Evolutionary conservation across 2,329 filamentous ascomycete species (phyloP).

Genomic region (Stromatinia cepivora): DNA sequence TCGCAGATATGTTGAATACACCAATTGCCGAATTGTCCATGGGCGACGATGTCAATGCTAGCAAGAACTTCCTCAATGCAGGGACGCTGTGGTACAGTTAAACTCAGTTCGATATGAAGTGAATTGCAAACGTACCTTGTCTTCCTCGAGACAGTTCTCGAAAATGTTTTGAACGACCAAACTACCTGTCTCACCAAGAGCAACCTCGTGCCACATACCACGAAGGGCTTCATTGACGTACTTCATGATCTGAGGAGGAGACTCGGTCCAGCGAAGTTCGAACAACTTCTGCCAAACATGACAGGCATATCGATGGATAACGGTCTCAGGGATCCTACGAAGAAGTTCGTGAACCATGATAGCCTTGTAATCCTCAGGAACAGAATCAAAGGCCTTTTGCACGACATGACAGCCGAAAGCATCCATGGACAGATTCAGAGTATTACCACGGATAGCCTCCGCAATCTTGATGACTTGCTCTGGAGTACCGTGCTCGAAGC

Average conservation of each 20-base stretch:
- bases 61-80: constrained; percentile 95
- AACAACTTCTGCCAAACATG: constrained; percentile 99
- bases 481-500: constrained; percentile 95
- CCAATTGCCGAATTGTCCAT: constrained; percentile 99
- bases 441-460: constrained; percentile 90
- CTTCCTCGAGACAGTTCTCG: constrained; percentile 97
- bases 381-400: constrained; percentile 97
- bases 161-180: constrained; percentile 99
- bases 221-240: constrained; percentile 93
- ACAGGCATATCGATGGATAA: constrained; percentile 97
- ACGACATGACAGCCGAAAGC: constrained; percentile 98
- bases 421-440: constrained; percentile 94
- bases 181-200: constrained; percentile 93
- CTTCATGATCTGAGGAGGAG: constrained; percentile 96
- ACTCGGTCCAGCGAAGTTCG: constrained; percentile 91
- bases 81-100: constrained; percentile 65
- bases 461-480: constrained; percentile 96
- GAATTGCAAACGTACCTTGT: constrained; percentile 67
- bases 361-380: constrained; percentile 95
- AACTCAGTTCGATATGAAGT: constrained; percentile 12
- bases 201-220: constrained; percentile 99
- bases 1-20: constrained; percentile 99
- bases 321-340: constrained; percentile 92
- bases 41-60: constrained; percentile 94
- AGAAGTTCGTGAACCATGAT: constrained; percentile 98